Percentiles rank a stretch among this genome's conserved stretches.
These are phyloP conservation scores for Mortierella sp. DNA, from an alignment of 371 early-diverging fungal genomes.

Conservation along the genomic window DNA sequence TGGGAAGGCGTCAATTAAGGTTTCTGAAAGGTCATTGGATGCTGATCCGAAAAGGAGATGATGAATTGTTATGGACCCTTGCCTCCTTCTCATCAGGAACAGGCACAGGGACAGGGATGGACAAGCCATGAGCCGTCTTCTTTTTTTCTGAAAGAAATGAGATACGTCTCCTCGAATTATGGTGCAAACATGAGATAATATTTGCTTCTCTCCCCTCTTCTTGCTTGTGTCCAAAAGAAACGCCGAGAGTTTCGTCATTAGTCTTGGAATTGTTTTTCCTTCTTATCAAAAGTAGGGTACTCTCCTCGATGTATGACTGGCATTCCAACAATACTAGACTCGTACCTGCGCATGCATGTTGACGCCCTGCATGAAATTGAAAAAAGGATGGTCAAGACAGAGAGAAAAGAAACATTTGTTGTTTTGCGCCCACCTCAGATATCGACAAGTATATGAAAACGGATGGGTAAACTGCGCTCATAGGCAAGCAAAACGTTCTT, in stretches of 20 bases:
- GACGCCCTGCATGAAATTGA: not conserved
- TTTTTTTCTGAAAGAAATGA: not conserved
- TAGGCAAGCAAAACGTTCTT: too few relatives aligned
- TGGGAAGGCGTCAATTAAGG: constrained; percentile 7
- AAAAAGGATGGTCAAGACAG: not conserved
- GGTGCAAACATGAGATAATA: not conserved
- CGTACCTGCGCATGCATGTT: not conserved
- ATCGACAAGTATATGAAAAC: not conserved
- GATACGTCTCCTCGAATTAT: not conserved
- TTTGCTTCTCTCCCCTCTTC: not conserved
- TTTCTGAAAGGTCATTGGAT: not conserved
- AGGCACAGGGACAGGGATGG: not conserved
- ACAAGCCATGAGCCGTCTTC: not conserved
- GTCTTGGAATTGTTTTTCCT: not conserved
- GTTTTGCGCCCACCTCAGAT: not conserved
- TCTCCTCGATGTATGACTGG: not conserved
- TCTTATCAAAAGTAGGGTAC: not conserved
- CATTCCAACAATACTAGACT: not conserved
- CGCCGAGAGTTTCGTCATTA: not conserved
- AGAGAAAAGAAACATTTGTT: not conserved
- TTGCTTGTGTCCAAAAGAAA: not conserved
- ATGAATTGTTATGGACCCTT: not conserved
- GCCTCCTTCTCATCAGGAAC: not conserved
- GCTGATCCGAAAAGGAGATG: not conserved
- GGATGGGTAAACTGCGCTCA: not conserved